phyloP scores from a whole-genome alignment of 768 basidiomycete species.

The Melanogaster broomeanus region DNA sequence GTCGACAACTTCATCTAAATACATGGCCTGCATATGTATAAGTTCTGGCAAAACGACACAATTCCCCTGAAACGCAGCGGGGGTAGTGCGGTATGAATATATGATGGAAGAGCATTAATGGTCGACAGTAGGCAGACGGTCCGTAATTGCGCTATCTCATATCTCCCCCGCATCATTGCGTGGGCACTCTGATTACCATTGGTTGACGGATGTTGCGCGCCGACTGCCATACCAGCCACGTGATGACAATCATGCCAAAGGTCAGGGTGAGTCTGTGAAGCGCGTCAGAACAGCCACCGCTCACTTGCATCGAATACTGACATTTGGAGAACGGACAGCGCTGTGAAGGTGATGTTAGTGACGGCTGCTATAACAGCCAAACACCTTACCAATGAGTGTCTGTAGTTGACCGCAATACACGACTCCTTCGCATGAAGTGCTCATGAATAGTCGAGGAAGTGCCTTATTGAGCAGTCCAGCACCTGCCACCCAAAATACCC shows the following conservation, averaged over 20 bases:
- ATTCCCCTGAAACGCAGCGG: too few relatives aligned
- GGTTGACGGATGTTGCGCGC: constrained; percentile 39
- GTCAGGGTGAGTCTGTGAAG: constrained; percentile 45
- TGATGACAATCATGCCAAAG: constrained; percentile 45
- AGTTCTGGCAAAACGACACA: too few relatives aligned
- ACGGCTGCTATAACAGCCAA: background rate
- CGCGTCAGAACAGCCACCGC: constrained; percentile 7
- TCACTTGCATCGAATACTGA: constrained; percentile 27
- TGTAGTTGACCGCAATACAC: constrained; percentile 61
- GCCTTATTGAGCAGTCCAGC: constrained; percentile 52
- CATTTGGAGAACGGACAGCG: constrained; percentile 56
- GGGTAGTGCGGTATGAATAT: background rate
- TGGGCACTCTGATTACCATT: constrained; percentile 25
- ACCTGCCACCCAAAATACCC: constrained; percentile 62
- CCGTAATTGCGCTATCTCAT: background rate
- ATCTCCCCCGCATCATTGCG: constrained; percentile 12
- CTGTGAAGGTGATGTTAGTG: constrained; percentile 26
- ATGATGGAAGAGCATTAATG: too few relatives aligned
- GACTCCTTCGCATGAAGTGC: constrained; percentile 39
- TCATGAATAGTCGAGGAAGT: constrained; percentile 44
- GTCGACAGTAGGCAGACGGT: too few relatives aligned
- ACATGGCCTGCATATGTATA: too few relatives aligned
- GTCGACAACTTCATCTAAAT: too few relatives aligned
- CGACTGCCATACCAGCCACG: constrained; percentile 57
- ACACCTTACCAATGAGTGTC: constrained; percentile 50